Evolutionary conservation across 192 early-diverging fungal species (phyloP), one percentile per base, ranked within the genome.

Genomic region (Rhizophlyctis rosea): DNA sequence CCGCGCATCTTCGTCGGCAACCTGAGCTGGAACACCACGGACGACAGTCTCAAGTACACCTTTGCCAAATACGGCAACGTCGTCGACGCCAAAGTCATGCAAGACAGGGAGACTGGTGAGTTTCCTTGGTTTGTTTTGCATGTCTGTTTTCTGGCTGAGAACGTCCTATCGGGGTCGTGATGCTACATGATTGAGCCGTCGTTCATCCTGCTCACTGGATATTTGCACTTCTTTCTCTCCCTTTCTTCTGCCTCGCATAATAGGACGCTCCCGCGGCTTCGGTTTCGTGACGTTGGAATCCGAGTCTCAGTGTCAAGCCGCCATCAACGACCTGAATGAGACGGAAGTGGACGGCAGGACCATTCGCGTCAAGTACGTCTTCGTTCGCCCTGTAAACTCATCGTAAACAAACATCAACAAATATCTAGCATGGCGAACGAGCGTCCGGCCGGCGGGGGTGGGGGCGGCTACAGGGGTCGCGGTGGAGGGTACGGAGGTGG

Each of bases 181-280:
- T n/a, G n/a, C n/a, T n/a, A n/a, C n/a, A n/a, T n/a, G n/a, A n/a
- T n/a, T n/a, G n/a, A n/a, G n/a, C n/a, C n/a, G n/a, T n/a, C n/a
- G n/a, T n/a, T n/a, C n/a, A n/a, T n/a, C n/a, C n/a, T n/a, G n/a
- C n/a, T n/a, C n/a, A n/a, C n/a, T n/a, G n/a, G n/a, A n/a, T n/a
- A n/a, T n/a, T n/a, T n/a, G n/a, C n/a, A n/a, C n/a, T n/a, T n/a
- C n/a, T n/a, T n/a, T n/a, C n/a, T n/a, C n/a, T n/a, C n/a, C n/a
- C n/a, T n/a, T n/a, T n/a, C n/a, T n/a, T n/a, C n/a, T n/a, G n/a
- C n/a, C n/a, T n/a, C n/a, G n/a, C n/a, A n/a, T n/a, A n/a, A n/a
- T n/a, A n/a, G n/a, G 83, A 54, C 85, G 86, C 68, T 89, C 87
- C 61, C 86, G 90, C 63, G 92, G 92, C n/a, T 95, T 91, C 74